Percentiles rank a stretch among this genome's conserved stretches.
These are phyloP conservation scores for Laguncularia racemosa DNA, from an alignment of 345 rosid species.

Conservation along the genomic window DNA sequence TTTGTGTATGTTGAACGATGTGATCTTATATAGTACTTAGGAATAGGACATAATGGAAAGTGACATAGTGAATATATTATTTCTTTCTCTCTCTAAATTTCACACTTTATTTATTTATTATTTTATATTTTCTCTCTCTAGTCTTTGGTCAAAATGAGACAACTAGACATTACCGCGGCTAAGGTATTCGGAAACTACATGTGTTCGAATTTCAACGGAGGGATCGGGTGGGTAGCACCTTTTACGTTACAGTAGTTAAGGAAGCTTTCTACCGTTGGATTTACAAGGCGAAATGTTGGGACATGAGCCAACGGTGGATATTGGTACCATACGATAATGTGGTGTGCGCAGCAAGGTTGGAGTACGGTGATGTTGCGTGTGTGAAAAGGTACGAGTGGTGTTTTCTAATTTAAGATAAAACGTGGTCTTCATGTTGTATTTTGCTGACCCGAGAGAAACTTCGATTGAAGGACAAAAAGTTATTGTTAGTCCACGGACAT, in stretches of 20 bases:
- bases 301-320: too few relatives aligned
- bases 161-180: constrained; percentile 6
- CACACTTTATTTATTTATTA: too few relatives aligned
- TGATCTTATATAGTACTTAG: too few relatives aligned
- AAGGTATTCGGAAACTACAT: neutral
- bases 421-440: neutral
- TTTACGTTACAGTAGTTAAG: neutral
- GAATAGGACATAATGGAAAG: too few relatives aligned
- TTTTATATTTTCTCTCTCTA: neutral
- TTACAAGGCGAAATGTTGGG: neutral
- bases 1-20: too few relatives aligned
- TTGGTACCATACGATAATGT: too few relatives aligned
- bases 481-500: neutral
- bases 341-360: too few relatives aligned
- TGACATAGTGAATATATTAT: too few relatives aligned
- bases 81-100: constrained; percentile 1
- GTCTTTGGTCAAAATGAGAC: constrained; percentile 17
- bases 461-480: constrained; percentile 6
- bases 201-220: neutral
- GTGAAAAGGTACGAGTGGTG: too few relatives aligned
- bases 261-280: neutral
- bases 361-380: neutral
- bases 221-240: neutral
- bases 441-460: constrained; percentile 12
- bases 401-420: too few relatives aligned